Evolutionary conservation across 176 grass and related monocot species (phyloP).

Genomic region (Musa troglodytarum): DNA sequence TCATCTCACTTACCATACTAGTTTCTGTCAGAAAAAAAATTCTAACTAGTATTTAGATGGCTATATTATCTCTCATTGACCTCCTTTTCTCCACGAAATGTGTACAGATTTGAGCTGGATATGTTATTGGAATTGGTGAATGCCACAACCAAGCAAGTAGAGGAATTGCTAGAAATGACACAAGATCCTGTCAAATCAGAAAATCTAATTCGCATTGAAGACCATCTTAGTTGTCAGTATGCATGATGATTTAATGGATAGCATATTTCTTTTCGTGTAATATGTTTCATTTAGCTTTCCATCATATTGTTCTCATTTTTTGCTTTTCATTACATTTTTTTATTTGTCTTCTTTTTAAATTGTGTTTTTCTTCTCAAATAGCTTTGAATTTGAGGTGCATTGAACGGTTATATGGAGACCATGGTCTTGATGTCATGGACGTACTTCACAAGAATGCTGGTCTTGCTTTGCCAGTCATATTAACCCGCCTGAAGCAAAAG

Average conservation of each 20-base stretch:
- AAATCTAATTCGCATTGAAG: constrained; percentile 16
- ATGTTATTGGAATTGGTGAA: constrained; percentile 29
- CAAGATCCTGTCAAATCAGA: constrained; percentile 20
- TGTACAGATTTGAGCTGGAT: constrained; percentile 24
- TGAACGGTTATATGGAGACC: constrained; percentile 63
- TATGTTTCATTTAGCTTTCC: background rate
- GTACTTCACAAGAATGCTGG: constrained; percentile 61
- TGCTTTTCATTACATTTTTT: background rate
- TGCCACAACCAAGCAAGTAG: constrained; percentile 23
- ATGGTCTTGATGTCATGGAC: constrained; percentile 72
- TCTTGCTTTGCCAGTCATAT: constrained; percentile 59
- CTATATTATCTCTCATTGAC: background rate
- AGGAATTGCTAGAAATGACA: constrained; percentile 24
- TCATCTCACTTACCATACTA: background rate
- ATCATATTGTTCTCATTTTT: background rate
- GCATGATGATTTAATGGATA: background rate
- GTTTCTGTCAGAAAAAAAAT: background rate
- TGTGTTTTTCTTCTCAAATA: constrained; percentile 13
- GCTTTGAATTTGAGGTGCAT: constrained; percentile 71
- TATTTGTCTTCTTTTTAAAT: constrained; percentile 1
- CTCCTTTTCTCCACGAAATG: background rate
- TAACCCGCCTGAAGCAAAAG: constrained; percentile 71
- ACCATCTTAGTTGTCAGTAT: constrained; percentile 22
- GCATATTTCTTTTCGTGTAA: too few relatives aligned
- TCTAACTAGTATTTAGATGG: background rate